Base-by-base conservation (phyloP, 345 rosid species). In the Rhodamnia rubescens region DNA sequence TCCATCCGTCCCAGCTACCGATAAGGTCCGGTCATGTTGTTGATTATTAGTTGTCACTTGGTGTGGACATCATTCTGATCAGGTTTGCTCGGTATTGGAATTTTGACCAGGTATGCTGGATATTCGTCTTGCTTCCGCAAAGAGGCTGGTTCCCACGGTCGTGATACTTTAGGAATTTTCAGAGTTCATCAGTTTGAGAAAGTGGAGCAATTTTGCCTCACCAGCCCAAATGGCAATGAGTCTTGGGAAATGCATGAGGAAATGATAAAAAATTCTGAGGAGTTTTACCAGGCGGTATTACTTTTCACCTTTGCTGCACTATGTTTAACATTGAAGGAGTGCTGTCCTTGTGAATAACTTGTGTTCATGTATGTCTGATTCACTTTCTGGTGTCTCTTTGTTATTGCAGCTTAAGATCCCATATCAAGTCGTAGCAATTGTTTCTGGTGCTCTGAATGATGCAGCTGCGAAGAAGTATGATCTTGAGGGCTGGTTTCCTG, bases 101-200 rank as follows among this genome's bases (percentile, higher is more conserved):
- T 74, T 84, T 85, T 53, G 75, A 49, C 64, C 87, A 97, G 99
- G 90, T 97, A 97, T 90, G 99, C 98, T 86, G 99, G 99, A 85
- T 94, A 93, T 85, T 96, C 99, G 26, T 85, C 99, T 27, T 97
- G 99, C 90, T 97, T 96, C 89, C 97, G 99, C 53, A 97, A 96
- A 88, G 99, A 97, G 91, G 99, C 99, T 87, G 99, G 99, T 87
- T 90, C 99, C 29, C 99, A 97, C 82, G 99, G 99, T 83, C 95
- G 98, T 85, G 99, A 97, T 84, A 95, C 98, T 47, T 90, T 97
- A 84, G 99, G 99, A 86, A 96, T 97, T 85, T 97, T 97, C 91
- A 93, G 99, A 78, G 99, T 97, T 90, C 99, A 97, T 90, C 99
- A 97, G 87, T 96, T 97, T 91, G 99, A 97, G 93, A 97, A 97